These are phyloP conservation scores for Botryosphaeria dothidea DNA, from an alignment of 2,329 filamentous ascomycete genomes.

Conservation along the genomic window DNA sequence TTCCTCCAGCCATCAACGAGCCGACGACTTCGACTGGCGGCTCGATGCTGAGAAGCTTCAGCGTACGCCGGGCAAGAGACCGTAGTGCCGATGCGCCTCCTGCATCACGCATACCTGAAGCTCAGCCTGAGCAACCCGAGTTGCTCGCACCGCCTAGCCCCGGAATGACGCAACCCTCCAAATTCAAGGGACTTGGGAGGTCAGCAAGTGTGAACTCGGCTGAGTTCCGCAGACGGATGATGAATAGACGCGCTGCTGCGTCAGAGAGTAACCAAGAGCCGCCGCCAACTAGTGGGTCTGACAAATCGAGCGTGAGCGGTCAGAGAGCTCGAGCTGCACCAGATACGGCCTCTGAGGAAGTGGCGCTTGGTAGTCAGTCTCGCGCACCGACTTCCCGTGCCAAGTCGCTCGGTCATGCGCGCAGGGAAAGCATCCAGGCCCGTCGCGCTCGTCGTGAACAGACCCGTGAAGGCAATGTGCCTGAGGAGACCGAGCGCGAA, in stretches of 20 bases:
- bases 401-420: conserved; percentile 85
- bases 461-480: conserved; percentile 72
- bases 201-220: conserved; percentile 92
- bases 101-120: conserved; percentile 54
- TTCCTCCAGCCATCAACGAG: conserved; percentile 78
- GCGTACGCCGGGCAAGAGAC: conserved; percentile 66
- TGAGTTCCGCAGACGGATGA: conserved; percentile 70
- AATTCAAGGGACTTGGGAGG: conserved; percentile 70
- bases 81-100: conserved; percentile 52
- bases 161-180: conserved; percentile 60
- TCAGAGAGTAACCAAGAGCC: conserved; percentile 42
- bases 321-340: conserved; percentile 48
- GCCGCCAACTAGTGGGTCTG: conserved; percentile 75
- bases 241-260: conserved; percentile 55
- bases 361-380: conserved; percentile 33
- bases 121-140: conserved; percentile 68
- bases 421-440: conserved; percentile 89
- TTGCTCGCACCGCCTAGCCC: conserved; percentile 69
- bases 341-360: conserved; percentile 53
- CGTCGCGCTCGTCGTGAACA: conserved; percentile 75
- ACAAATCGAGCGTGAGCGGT: conserved; percentile 62
- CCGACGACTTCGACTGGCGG: conserved; percentile 62
- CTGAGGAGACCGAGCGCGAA: conserved; percentile 88
- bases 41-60: conserved; percentile 81
- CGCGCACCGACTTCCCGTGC: conserved; percentile 55